Evolutionary conservation across 2,329 filamentous ascomycete genomes (phyloP), one percentile per base, ranked within the genome.

Genomic region (Nigrospora sphaerica): DNA sequence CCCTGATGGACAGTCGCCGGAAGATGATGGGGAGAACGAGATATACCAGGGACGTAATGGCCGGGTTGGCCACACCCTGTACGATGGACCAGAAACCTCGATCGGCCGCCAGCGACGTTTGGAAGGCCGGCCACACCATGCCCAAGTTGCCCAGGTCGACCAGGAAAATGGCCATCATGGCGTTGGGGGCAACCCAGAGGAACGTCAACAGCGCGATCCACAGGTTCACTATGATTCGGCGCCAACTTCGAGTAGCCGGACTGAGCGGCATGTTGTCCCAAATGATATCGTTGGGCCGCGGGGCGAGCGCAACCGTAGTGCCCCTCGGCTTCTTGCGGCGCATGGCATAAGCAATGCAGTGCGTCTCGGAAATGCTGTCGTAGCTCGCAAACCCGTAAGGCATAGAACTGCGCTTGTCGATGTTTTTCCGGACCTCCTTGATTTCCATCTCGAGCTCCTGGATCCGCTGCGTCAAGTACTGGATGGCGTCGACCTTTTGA

Each of bases 301-400:
- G 90, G 1, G 93, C 91, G 13, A 97, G 75, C 7, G 71, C 75
- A 46, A 98, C 80, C 0, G 79, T 86, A 0, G 89, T 83, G 5
- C 88, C 88, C 38, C 87, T 77, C 0, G 88, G 88, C 55, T 85
- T 86, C 47, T 97, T 44, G 42, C 37, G 16, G 48, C 86, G 86
- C 19, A 86, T 80, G 11, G 83, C 79, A 65, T 86, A 95, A 11
- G 91, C 93, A 51, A 95, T 90, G 17, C 80, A 80, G 60, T 98
- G 93, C 0, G 93, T 88, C 57, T 95, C 88, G 47, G 83, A 77
- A 46, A 98, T 95, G 37, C 85, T 85, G 39, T 92, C 83, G 68
- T 93, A 98, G 57, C 89, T 96, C 10, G 92, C 91, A 62, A 98
- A 98, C 0, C 93, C 93, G 60, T 91, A 98, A 0, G 88, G 77